These are phyloP conservation scores for Yarrowia bubula DNA, from an alignment of 805 yeast species.

Conservation along the genomic window DNA sequence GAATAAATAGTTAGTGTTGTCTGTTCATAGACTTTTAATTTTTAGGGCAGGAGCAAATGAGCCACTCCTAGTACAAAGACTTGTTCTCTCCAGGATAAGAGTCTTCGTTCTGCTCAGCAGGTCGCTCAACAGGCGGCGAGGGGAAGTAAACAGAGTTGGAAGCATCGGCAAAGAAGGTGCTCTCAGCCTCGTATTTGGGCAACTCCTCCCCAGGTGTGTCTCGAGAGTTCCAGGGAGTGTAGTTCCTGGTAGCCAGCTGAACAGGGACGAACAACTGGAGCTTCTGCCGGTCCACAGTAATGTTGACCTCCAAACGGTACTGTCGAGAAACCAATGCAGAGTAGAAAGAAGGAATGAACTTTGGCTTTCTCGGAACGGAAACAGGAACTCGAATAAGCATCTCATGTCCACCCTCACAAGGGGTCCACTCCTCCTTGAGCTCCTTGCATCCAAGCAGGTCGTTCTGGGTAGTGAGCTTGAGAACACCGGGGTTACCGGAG, in stretches of 20 bases:
- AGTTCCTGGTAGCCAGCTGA: slow-evolving; percentile 23
- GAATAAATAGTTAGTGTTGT: slow-evolving; percentile 25
- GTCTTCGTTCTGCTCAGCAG: background rate
- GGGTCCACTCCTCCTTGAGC: background rate
- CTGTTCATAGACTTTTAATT: slow-evolving; percentile 16
- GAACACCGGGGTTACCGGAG: background rate
- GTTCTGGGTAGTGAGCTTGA: slow-evolving; percentile 9
- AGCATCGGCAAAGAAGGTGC: background rate
- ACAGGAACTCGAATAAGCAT: background rate
- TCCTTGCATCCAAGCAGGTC: slow-evolving; percentile 21
- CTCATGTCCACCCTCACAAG: background rate
- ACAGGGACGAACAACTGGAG: slow-evolving; percentile 20
- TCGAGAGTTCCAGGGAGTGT: slow-evolving; percentile 16
- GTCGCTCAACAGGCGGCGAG: background rate
- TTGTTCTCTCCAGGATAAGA: slow-evolving; percentile 23
- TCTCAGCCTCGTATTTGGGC: slow-evolving; percentile 25
- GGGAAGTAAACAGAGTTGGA: slow-evolving; percentile 4
- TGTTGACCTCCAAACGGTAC: slow-evolving; percentile 15
- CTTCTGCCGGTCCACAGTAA: slow-evolving; percentile 10
- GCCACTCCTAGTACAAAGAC: slow-evolving; percentile 6
- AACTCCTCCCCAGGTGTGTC: slow-evolving; percentile 17
- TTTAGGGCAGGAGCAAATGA: background rate
- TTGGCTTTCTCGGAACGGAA: slow-evolving; percentile 19
- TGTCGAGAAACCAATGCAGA: slow-evolving; percentile 24
- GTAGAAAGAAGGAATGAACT: slow-evolving; percentile 25